Evolutionary conservation across 257 asterid genomes (phyloP).

Genomic region (Ophiorrhiza pumila): DNA sequence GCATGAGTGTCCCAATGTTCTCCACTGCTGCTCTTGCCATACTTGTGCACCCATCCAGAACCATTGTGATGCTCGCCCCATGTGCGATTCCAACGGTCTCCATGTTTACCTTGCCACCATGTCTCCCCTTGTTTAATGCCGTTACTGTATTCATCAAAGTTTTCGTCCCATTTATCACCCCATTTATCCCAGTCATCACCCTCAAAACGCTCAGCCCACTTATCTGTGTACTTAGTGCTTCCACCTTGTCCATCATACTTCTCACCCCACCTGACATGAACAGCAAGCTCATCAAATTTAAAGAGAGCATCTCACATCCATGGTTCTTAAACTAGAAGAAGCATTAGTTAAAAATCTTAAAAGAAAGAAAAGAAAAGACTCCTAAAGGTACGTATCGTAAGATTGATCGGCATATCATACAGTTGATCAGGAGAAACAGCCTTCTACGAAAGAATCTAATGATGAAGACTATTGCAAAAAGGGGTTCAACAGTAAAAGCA

Average conservation of each 20-base stretch:
- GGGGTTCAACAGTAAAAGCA: background rate
- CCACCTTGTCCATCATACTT: constrained; percentile 87
- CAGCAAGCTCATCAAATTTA: background rate
- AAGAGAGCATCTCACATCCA: background rate
- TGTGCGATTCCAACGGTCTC: constrained; percentile 89
- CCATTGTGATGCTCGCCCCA: constrained; percentile 99
- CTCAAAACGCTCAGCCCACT: constrained; percentile 92
- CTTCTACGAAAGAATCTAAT: background rate
- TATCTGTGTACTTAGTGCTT: constrained; percentile 83
- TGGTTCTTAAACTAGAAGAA: background rate
- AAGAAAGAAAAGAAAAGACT: background rate
- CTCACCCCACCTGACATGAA: constrained; percentile 85
- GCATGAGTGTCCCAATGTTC: constrained; percentile 96
- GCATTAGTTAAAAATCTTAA: background rate
- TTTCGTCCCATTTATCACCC: constrained; percentile 99
- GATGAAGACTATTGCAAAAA: background rate
- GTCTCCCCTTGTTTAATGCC: constrained; percentile 96
- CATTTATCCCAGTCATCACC: constrained; percentile 93
- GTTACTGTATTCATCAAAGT: constrained; percentile 40
- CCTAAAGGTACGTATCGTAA: background rate
- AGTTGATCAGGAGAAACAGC: background rate
- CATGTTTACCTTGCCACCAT: constrained; percentile 89
- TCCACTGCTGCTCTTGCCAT: constrained; percentile 93
- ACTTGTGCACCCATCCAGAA: constrained; percentile 97
- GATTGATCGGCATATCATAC: too few species aligned